phyloP scores from a whole-genome alignment of 2,329 filamentous ascomycete genomes.

The Triangularia setosa region DNA sequence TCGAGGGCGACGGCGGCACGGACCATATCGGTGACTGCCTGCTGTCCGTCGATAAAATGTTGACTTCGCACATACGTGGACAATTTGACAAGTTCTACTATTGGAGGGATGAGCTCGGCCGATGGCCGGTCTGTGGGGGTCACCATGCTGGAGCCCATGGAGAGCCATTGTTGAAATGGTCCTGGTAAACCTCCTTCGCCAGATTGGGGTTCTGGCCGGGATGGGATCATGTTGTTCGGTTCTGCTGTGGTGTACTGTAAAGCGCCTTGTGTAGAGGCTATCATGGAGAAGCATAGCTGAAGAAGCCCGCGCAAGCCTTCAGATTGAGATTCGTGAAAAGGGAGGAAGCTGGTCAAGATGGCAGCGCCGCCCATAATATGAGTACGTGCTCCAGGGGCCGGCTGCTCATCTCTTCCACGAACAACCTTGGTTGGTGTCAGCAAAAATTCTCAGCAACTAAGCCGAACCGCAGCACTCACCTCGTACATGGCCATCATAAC shows the following conservation, averaged over 20 bases:
- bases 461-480: slow-evolving; percentile 36
- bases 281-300: slow-evolving; percentile 55
- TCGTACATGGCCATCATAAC: slow-evolving; percentile 60
- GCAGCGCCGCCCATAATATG: slow-evolving; percentile 59
- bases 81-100: slow-evolving; percentile 40
- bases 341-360: slow-evolving; percentile 47
- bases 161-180: slow-evolving; percentile 42
- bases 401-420: slow-evolving; percentile 41
- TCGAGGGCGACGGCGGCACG: slow-evolving; percentile 40
- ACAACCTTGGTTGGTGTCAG: slow-evolving; percentile 34
- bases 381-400: slow-evolving; percentile 49
- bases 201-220: slow-evolving; percentile 31
- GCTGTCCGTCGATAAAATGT: slow-evolving; percentile 36
- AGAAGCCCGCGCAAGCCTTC: slow-evolving; percentile 50
- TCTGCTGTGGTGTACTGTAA: slow-evolving; percentile 16
- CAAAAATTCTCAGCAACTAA: background rate
- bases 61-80: slow-evolving; percentile 34
- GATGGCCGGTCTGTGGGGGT: slow-evolving; percentile 36
- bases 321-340: slow-evolving; percentile 35
- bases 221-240: slow-evolving; percentile 16
- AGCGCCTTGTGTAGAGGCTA: slow-evolving; percentile 31
- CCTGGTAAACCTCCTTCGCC: slow-evolving; percentile 34
- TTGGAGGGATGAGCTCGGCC: slow-evolving; percentile 39
- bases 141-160: slow-evolving; percentile 35
- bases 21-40: slow-evolving; percentile 34